These are phyloP conservation scores for Mucor mucedo DNA, from an alignment of 371 early-diverging fungal genomes.

Conservation along the genomic window DNA sequence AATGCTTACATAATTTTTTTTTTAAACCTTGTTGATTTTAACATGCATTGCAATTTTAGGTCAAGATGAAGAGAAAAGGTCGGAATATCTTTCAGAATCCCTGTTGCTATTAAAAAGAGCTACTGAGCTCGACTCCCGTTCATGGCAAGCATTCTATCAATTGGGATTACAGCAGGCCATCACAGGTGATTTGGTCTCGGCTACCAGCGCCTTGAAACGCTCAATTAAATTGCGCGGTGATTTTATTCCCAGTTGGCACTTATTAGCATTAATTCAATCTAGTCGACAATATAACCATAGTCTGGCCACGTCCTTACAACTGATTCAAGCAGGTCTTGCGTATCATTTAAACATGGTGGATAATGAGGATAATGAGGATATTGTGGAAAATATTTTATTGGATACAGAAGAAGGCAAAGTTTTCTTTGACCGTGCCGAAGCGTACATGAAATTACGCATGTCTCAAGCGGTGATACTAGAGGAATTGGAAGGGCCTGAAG, in stretches of 20 bases:
- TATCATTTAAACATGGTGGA: conserved; percentile 10
- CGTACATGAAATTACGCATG: conserved; percentile 32
- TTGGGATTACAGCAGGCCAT: conserved; percentile 81
- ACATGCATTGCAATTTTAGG: conserved; percentile 21
- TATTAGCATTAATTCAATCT: conserved; percentile 79
- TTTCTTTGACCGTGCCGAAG: conserved; percentile 34
- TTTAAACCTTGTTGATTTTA: too few relatives aligned
- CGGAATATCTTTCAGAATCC: conserved; percentile 63
- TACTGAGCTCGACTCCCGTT: conserved; percentile 45
- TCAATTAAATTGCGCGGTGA: conserved; percentile 67
- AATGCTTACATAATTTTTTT: neutral
- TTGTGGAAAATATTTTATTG: conserved; percentile 5
- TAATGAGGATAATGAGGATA: conserved; percentile 13
- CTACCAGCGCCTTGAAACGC: conserved; percentile 62
- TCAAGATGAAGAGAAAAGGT: conserved; percentile 58
- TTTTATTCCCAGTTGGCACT: conserved; percentile 84
- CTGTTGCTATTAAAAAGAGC: conserved; percentile 63
- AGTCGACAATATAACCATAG: conserved; percentile 38
- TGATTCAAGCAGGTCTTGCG: conserved; percentile 71
- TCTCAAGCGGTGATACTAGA: conserved; percentile 35
- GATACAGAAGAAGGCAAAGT: conserved; percentile 20
- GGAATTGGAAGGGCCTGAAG: conserved; percentile 54
- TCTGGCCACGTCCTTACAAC: conserved; percentile 61
- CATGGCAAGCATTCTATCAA: conserved; percentile 73
- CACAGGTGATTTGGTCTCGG: conserved; percentile 71